Evolutionary conservation across 2,329 filamentous ascomycete genomes (phyloP), one percentile per base, ranked within the genome.

Genomic region (Diplodia sapinea): DNA sequence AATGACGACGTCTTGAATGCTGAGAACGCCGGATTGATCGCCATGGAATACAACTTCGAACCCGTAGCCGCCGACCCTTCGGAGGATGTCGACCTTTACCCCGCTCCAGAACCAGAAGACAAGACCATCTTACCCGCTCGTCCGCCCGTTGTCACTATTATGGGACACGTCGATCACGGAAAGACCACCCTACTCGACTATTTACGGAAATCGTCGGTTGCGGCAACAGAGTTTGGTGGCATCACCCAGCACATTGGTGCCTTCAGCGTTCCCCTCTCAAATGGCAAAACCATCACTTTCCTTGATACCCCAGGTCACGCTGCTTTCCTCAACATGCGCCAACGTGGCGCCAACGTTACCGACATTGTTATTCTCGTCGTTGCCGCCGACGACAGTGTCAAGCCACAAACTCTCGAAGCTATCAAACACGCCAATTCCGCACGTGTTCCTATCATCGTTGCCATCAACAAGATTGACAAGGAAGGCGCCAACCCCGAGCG

Each of bases 221-320:
- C 90, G 51, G 93, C 93, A 6, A 88, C 91, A 65, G 95, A 99
- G 77, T 94, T 97, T 76, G 95, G 95, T 70, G 95, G 95, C 43
- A 99, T 99, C 76, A 99, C 95, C 0, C 95, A 99, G 78, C 95
- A 99, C 75, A 99, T 99, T 71, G 96, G 95, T 79, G 95, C 95
- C 17, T 99, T 99, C 81, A 93, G 93, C 7, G 95, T 99, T 1
- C 87, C 87, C 20, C 89, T 99, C 9, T 75, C 92, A 4, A 89
- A 88, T 5, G 94, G 94, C 52, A 96, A 94, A 79, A 88, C 88
- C 47, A 97, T 99, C 72, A 99, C 96, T 0, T 99, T 99, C 82
- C 85, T 99, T 33, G 95, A 99, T 76, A 99, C 95, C 0, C 95
- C 95, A 1, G 95, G 95, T 1, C 95, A 99, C 80, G 93, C 94